Base-by-base conservation (phyloP, 495 filamentous ascomycete species). In the Pseudomonodictys pantanalensis region DNA sequence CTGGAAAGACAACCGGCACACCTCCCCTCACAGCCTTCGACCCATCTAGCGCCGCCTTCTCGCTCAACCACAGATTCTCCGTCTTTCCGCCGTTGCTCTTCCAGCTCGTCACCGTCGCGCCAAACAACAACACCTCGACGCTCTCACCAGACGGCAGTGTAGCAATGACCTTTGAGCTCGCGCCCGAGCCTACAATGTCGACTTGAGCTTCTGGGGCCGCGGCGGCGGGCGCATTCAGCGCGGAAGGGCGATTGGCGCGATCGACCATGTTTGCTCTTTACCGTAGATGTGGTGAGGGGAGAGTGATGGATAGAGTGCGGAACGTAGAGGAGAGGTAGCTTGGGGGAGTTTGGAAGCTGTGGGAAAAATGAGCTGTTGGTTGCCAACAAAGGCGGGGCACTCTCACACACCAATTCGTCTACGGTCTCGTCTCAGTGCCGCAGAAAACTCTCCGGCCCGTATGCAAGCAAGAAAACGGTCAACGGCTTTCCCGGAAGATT, bases 1-100 rank as follows among this genome's bases (percentile, higher is more conserved):
- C 92, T 18, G 95, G 95, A 71, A 99, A 99, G 2, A 99, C 95
- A 29, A 99, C 74, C 7, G 95, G 95, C 60, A 99, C 89, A 5
- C 95, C 87, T 12, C 88, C 88, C 60, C 87, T 69, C 28, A 90
- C 86, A 45, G 76, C 62, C 68, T 88, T 88, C 49, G 80, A 83
- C 3, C 85, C 85, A 67, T 88, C 85, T 45, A 87, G 68, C 52
- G 74, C 76, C 18, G 92, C 89, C 56, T 84, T 86, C 55, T 89
- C 81, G 68, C 88, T 92, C 53, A 97, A 58, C 78, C 91, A 99
- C 39, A 99, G 78, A 72, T 89, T 92, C 78, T 98, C 95, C 22
- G 52, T 62, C 57, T 82, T 73, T 58, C 91, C 92, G 33, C 77
- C 74, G 29, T 82, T 81, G 61, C 85, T 80, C 78, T 92, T 95